These are phyloP conservation scores for Cladophialophora chaetospira DNA, from an alignment of 2,329 filamentous ascomycete genomes.

Conservation along the genomic window DNA sequence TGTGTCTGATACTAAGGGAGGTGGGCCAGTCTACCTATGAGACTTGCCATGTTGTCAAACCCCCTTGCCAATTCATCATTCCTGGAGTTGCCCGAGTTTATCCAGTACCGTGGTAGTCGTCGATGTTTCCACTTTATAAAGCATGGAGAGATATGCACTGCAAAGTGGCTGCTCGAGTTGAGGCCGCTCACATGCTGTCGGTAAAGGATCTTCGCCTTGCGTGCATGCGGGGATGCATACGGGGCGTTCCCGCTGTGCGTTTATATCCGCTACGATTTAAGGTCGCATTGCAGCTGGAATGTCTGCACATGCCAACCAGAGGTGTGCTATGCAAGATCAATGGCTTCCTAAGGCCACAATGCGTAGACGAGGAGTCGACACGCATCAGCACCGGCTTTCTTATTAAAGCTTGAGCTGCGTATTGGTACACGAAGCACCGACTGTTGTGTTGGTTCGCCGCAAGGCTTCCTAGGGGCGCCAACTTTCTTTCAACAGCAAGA, in stretches of 20 bases:
- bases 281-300: constrained; percentile 29
- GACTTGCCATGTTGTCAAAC: too few species aligned
- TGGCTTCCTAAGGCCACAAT: constrained; percentile 11
- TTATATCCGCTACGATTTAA: constrained; percentile 26
- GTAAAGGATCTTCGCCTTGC: constrained; percentile 20
- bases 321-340: constrained; percentile 22
- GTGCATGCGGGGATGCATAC: constrained; percentile 27
- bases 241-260: constrained; percentile 25
- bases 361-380: neutral
- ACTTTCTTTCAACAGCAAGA: neutral
- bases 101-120: neutral
- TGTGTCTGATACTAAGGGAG: too few species aligned
- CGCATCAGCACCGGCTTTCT: neutral
- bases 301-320: constrained; percentile 11
- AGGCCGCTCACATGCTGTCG: neutral
- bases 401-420: constrained; percentile 7
- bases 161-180: neutral
- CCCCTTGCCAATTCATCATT: too few species aligned
- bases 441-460: too few species aligned
- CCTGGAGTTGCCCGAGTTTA: too few species aligned
- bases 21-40: too few species aligned
- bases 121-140: neutral
- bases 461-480: too few species aligned
- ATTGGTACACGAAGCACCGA: too few species aligned
- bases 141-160: neutral